Conservation (phyloP, 2,329 filamentous ascomycete species). For the Chaetomiaceae sp. region DNA sequence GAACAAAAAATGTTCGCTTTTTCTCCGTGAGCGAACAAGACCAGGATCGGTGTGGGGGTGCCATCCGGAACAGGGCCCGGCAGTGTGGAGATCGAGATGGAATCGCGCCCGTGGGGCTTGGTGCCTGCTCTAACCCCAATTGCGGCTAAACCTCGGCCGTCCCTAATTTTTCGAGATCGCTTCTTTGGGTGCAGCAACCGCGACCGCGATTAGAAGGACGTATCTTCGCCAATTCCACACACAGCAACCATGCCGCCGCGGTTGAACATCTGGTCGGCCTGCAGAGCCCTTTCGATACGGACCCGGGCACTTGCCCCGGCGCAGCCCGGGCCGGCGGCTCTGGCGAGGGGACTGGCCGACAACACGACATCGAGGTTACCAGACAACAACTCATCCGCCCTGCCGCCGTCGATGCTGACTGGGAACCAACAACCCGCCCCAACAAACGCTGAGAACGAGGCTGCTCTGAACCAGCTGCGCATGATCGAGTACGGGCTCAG, state of each 20-base stretch:
- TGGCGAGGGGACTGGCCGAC: slow-evolving; percentile 11
- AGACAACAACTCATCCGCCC: not conserved
- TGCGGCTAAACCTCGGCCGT: slow-evolving; percentile 19
- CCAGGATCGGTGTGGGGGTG: not conserved
- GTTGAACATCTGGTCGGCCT: slow-evolving; percentile 44
- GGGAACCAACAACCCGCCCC: slow-evolving; percentile 27
- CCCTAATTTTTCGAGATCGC: slow-evolving; percentile 17
- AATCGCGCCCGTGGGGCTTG: not conserved
- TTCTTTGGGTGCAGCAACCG: not conserved
- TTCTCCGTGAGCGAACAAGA: too few species aligned
- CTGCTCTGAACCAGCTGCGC: slow-evolving; percentile 36
- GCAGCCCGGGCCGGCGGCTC: slow-evolving; percentile 11
- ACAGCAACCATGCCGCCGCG: slow-evolving; percentile 48
- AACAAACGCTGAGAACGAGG: slow-evolving; percentile 41
- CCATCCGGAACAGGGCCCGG: not conserved
- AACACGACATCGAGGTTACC: slow-evolving; percentile 7
- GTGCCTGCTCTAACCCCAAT: not conserved
- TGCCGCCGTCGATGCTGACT: slow-evolving; percentile 10
- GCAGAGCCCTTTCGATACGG: slow-evolving; percentile 39
- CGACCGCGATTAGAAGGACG: not conserved
- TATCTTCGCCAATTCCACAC: slow-evolving; percentile 12
- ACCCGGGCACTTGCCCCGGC: slow-evolving; percentile 31
- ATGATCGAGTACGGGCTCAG: slow-evolving; percentile 33
- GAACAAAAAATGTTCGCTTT: too few species aligned
- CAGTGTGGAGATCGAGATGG: not conserved